These are phyloP conservation scores for Scutellospora calospora DNA, from an alignment of 371 early-diverging fungal genomes.

Conservation along the genomic window DNA sequence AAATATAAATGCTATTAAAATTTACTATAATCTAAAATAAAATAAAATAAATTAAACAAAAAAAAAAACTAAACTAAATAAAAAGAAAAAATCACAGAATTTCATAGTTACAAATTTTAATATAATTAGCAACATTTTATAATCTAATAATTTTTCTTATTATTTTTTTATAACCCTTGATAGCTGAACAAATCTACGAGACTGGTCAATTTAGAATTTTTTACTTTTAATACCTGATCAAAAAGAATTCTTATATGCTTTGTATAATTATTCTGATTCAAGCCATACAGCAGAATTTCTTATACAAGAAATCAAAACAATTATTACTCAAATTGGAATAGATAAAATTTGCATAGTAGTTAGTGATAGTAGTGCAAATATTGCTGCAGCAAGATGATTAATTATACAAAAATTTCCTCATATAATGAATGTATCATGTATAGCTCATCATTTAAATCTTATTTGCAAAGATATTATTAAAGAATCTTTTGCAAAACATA, in stretches of 20 bases:
- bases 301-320: background rate
- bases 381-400: background rate
- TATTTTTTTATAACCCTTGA: background rate
- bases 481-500: background rate
- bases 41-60: too few relatives aligned
- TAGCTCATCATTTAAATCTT: background rate
- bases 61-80: too few relatives aligned
- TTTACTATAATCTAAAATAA: too few relatives aligned
- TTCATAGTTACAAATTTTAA: too few relatives aligned
- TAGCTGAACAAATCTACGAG: background rate
- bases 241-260: background rate
- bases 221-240: background rate
- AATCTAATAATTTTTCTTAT: too few relatives aligned
- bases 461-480: conserved; percentile 30
- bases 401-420: background rate
- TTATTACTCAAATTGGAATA: background rate
- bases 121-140: too few relatives aligned
- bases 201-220: background rate
- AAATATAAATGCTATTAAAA: too few relatives aligned
- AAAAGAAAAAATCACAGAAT: too few relatives aligned
- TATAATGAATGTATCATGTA: conserved; percentile 6
- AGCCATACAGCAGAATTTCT: background rate
- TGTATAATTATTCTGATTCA: background rate
- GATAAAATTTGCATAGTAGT: background rate
- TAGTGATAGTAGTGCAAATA: background rate